Conservation (phyloP, 805 yeast genomes). For the Candida insectalens region DNA sequence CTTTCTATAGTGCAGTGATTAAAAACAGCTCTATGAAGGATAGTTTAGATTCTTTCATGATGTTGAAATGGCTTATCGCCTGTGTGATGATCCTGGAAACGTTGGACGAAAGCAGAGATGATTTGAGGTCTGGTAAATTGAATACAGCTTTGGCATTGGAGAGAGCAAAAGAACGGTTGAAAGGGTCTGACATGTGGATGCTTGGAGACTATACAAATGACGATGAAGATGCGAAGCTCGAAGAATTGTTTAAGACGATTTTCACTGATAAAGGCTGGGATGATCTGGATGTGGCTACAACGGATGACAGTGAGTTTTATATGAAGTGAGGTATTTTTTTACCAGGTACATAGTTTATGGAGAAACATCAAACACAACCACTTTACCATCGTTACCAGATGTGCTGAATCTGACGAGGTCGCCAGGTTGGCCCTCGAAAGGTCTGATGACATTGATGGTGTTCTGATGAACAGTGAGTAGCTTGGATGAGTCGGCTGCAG, state of each 20-base stretch:
- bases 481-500: conserved; percentile 31
- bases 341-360: too few species aligned
- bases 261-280: not conserved
- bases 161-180: not conserved
- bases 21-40: not conserved
- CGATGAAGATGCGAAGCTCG: too few species aligned
- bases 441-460: conserved; percentile 62
- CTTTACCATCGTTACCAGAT: conserved; percentile 86
- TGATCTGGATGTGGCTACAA: too few species aligned
- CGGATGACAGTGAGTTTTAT: too few species aligned
- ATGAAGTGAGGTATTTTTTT: too few species aligned
- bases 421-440: conserved; percentile 33
- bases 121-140: not conserved
- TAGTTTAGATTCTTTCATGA: conserved; percentile 1
- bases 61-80: not conserved
- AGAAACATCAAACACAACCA: conserved; percentile 67
- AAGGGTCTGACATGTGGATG: not conserved
- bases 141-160: not conserved
- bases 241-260: conserved; percentile 1
- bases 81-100: not conserved
- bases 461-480: conserved; percentile 84
- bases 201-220: not conserved
- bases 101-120: not conserved
- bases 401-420: conserved; percentile 52
- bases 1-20: not conserved